These are phyloP conservation scores for Populus trichocarpa DNA, from an alignment of 441 rosid genomes.

Conservation along the genomic window DNA sequence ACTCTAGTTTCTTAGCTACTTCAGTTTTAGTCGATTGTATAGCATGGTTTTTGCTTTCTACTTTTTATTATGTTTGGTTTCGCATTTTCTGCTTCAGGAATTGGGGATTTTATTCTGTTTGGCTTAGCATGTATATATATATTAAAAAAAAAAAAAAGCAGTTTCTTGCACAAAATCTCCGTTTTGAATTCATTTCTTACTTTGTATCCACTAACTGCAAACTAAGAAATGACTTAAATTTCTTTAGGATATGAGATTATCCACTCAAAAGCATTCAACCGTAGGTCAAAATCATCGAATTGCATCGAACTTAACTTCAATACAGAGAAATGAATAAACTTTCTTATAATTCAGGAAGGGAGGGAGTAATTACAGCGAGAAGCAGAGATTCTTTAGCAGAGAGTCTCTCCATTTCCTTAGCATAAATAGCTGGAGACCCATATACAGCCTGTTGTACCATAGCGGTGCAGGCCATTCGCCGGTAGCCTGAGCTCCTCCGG, in stretches of 20 bases:
- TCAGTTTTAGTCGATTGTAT: not conserved
- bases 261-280: not conserved
- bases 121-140: not conserved
- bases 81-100: not conserved
- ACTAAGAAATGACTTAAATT: not conserved
- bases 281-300: not conserved
- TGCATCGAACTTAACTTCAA: not conserved
- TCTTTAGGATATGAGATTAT: not conserved
- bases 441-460: conserved; percentile 68
- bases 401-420: conserved; percentile 91
- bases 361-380: conserved; percentile 58
- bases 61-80: not conserved
- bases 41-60: not conserved
- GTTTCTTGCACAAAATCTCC: not conserved
- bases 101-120: not conserved
- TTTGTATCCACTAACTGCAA: too few relatives aligned
- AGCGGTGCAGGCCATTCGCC: conserved; percentile 31
- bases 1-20: not conserved
- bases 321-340: not conserved
- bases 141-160: too few relatives aligned
- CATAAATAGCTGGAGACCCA: conserved; percentile 71
- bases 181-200: too few relatives aligned
- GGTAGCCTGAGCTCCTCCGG: conserved; percentile 21
- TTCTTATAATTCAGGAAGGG: not conserved
- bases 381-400: conserved; percentile 92